Evolutionary conservation across 1,284 basidiomycete genomes (phyloP), one percentile per base, ranked within the genome.

Genomic region (Naganishia liquefaciens): DNA sequence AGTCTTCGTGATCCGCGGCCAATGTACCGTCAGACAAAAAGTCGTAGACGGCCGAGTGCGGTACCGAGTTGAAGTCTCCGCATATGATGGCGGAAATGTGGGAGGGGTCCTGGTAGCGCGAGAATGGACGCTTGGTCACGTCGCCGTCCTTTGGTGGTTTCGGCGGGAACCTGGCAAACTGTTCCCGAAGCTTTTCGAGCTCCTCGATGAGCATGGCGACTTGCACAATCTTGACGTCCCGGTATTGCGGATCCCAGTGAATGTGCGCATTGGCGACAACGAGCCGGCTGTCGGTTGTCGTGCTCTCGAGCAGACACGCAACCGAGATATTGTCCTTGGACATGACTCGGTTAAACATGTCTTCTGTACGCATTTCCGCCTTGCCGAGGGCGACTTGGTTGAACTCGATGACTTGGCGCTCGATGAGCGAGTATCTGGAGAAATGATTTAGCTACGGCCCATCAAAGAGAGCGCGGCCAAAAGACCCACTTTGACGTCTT

Each of bases 281-380:
- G 55, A 97, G 79, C 9, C 95, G 87, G 15, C 92, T 88, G 33
- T 93, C 94, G 0, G 92, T 90, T 57, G 86, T 83, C 68, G 85
- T 86, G 80, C 90, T 89, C 81, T 99, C 96, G 73, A 99, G 84
- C 50, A 93, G 83, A 69, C 88, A 88, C 54, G 95, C 83, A 68
- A 94, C 87, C 43, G 92, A 93, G 70, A 99, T 92, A 76, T 98
- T 88, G 80, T 98, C 96, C 77, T 94, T 93, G 69, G 90, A 90
- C 76, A 97, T 87, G 65, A 99, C 93, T 60, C 96, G 91, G 76
- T 98, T 98, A 84, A 98, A 99, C 93, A 99, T 95, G 80, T 98
- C 95, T 75, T 99, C 93, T 5, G 94, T 96, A 81, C 95, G 93
- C 81, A 98, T 95, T 76, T 99, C 95, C 49, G 88, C 85, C 57